Conservation (phyloP, 192 early-diverging fungal species). For the Coemansia sp. region DNA sequence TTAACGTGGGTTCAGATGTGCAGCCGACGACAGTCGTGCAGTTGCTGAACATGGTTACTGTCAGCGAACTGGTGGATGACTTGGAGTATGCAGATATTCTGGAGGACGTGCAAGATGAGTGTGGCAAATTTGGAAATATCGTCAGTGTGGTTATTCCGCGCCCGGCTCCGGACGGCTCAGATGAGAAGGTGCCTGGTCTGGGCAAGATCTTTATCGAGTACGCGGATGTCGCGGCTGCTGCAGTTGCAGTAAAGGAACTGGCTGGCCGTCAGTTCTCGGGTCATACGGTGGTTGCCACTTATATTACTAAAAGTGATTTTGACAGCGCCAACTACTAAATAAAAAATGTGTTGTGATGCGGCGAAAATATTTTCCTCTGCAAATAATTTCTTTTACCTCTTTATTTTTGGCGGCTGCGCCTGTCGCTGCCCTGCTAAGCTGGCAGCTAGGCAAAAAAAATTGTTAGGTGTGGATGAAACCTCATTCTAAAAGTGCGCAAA, state of each 20-base stretch:
- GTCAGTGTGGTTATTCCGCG: conserved; percentile 82
- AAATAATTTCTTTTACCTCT: background rate
- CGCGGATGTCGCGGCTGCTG: conserved; percentile 60
- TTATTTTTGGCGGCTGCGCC: too few species aligned
- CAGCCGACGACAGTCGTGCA: conserved; percentile 82
- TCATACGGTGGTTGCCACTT: conserved; percentile 89
- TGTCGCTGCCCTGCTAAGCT: too few species aligned
- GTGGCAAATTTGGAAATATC: conserved; percentile 82
- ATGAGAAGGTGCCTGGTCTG: conserved; percentile 63
- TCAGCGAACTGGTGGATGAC: conserved; percentile 82
- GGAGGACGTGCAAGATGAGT: conserved; percentile 93
- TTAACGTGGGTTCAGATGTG: background rate
- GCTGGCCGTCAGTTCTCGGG: conserved; percentile 94
- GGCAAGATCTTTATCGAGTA: conserved; percentile 96
- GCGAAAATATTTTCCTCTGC: background rate
- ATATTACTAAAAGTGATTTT: conserved; percentile 76
- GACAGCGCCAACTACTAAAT: conserved; percentile 63
- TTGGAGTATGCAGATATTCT: conserved; percentile 89
- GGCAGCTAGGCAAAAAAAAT: too few species aligned
- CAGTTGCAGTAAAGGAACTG: conserved; percentile 74
- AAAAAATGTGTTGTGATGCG: background rate
- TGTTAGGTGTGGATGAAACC: too few species aligned
- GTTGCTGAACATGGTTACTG: conserved; percentile 93
- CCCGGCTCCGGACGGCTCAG: conserved; percentile 55
- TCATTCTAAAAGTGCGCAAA: too few species aligned